Evolutionary conservation across 2,329 filamentous ascomycete species (phyloP).

Genomic region (Phialophora chinensis): DNA sequence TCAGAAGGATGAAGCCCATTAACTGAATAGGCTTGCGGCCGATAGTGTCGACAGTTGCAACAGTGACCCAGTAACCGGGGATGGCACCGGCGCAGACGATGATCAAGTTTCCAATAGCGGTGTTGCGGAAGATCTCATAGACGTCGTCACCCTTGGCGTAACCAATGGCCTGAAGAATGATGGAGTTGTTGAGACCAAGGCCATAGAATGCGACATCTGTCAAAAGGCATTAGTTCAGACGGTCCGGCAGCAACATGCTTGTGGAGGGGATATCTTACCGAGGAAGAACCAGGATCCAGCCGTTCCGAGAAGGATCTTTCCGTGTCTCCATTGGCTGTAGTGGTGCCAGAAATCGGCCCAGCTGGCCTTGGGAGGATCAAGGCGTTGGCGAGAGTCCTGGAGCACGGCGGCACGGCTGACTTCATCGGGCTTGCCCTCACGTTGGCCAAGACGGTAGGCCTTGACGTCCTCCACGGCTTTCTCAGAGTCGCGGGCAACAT

Average conservation of each 20-base stretch:
- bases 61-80: slow-evolving; percentile 82
- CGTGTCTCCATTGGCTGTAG: slow-evolving; percentile 74
- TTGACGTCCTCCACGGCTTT: slow-evolving; percentile 75
- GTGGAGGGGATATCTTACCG: slow-evolving; percentile 42
- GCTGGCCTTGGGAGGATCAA: slow-evolving; percentile 72
- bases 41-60: slow-evolving; percentile 73
- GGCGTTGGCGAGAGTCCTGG: slow-evolving; percentile 58
- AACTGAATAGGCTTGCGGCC: slow-evolving; percentile 79
- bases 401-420: slow-evolving; percentile 66
- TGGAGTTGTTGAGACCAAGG: slow-evolving; percentile 76
- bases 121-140: slow-evolving; percentile 74
- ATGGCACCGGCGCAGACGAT: slow-evolving; percentile 79
- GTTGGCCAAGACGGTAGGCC: slow-evolving; percentile 72
- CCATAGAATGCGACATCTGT: slow-evolving; percentile 64
- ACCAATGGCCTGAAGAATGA: slow-evolving; percentile 73
- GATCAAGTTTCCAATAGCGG: slow-evolving; percentile 78
- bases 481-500: slow-evolving; percentile 75
- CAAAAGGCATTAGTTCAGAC: neutral
- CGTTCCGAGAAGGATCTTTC: slow-evolving; percentile 75
- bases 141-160: slow-evolving; percentile 68
- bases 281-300: slow-evolving; percentile 85
- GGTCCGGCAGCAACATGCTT: neutral
- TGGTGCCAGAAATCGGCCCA: slow-evolving; percentile 73
- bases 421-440: slow-evolving; percentile 69
- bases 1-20: slow-evolving; percentile 65